Percentiles rank a stretch among this genome's conserved stretches.
Evolutionary conservation across 2,329 filamentous ascomycete genomes (phyloP).

Genomic region (Alternaria sp.): DNA sequence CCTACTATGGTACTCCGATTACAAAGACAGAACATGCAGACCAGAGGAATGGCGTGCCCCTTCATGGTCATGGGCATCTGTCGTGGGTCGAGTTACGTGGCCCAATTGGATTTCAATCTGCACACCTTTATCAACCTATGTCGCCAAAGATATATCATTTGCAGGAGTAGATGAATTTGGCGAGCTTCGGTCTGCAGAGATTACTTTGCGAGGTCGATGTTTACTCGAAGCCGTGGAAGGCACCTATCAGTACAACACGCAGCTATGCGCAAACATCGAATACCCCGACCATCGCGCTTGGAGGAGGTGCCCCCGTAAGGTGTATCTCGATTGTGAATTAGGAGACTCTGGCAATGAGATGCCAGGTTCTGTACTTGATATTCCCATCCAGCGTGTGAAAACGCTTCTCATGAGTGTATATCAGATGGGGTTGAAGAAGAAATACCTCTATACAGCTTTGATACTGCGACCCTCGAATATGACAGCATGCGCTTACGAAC

Average conservation of each 20-base stretch:
- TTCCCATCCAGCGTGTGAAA: no score
- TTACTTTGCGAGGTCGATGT: neutral
- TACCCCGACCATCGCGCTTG: neutral
- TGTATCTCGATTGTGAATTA: neutral
- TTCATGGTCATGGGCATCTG: conserved; percentile 14
- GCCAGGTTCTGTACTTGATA: no score
- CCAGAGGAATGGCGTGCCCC: conserved; percentile 8
- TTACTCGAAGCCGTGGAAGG: neutral
- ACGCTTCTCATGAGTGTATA: no score
- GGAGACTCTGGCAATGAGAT: no score
- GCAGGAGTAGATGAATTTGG: neutral
- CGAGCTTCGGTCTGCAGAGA: neutral
- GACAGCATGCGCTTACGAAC: neutral
- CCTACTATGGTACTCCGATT: neutral
- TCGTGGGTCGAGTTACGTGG: neutral
- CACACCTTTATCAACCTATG: neutral
- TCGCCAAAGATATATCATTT: neutral
- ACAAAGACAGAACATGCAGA: neutral
- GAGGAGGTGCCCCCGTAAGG: neutral
- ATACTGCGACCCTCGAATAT: no score
- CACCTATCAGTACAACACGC: neutral
- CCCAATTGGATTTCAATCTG: neutral
- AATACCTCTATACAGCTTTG: no score
- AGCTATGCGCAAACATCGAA: neutral
- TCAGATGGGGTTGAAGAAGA: no score